phyloP scores from a whole-genome alignment of 2,329 filamentous ascomycete genomes.

The Pseudocercospora musae region DNA sequence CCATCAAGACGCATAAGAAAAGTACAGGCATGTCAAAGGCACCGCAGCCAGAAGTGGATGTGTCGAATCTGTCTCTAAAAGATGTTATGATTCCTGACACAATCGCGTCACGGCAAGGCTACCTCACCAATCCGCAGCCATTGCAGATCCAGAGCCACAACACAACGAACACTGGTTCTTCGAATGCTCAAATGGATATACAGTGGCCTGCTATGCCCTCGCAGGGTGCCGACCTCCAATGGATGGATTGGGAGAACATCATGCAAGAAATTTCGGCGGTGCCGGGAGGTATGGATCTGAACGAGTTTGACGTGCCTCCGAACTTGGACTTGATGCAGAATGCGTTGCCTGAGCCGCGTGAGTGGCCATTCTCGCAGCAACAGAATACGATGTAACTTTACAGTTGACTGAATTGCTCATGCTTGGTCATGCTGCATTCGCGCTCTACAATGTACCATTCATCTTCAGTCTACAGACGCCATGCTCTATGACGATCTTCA shows the following conservation, averaged over 20 bases:
- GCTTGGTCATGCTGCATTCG: neutral
- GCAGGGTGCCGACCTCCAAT: constrained; percentile 14
- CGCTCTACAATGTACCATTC: neutral
- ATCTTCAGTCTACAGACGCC: neutral
- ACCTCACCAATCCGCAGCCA: neutral
- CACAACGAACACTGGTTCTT: neutral
- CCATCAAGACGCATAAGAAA: neutral
- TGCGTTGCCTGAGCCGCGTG: neutral
- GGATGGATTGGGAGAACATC: constrained; percentile 28
- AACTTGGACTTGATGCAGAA: neutral
- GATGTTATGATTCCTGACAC: neutral
- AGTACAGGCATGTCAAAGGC: neutral
- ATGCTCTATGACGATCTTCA: neutral
- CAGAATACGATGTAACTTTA: neutral
- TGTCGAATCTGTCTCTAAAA: neutral
- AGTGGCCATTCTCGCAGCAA: constrained; percentile 4
- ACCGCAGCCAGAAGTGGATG: neutral
- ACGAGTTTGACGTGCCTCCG: neutral
- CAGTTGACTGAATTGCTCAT: neutral
- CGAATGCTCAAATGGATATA: neutral
- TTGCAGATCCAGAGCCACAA: neutral
- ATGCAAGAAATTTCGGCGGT: constrained; percentile 23
- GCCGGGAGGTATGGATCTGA: neutral
- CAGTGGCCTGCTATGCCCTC: neutral
- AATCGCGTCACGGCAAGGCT: neutral